Base-by-base conservation (phyloP, 192 early-diverging fungal species). In the Coemansia sp. region DNA sequence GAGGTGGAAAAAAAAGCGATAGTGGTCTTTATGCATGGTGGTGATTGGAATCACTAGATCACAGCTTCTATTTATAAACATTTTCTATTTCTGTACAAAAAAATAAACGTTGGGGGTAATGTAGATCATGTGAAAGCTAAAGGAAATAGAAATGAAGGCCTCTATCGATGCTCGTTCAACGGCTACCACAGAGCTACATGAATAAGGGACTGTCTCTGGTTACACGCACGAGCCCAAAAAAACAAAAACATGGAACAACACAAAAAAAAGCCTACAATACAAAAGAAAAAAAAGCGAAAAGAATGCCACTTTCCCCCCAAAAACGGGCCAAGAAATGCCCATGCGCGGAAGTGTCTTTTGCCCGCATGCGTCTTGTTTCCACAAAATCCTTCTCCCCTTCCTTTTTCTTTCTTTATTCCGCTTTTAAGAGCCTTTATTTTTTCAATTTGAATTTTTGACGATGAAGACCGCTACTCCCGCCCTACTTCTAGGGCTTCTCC, bases 351-450 rank as follows among this genome's bases (percentile, higher is more conserved):
- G 14, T 21, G 43, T 47, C 3, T 26, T 38, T 35, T 23, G 37
- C 8, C 23, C 18, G 28, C 50, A 53, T 53, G 33, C 61, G 33
- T 31, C 61, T 50, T 50, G 33, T 53, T 65, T 31, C 52, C 35
- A 41, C 18, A 36, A 37, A 35, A 31, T 39, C 18, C 23, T 11
- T 5, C 16, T 38, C 6, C 18, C 9, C 36, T 23, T 18, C 28
- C n/a, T 55, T 16, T 45, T 21, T 41, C 38, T 57, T 53, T n/a
- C 25, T 65, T 25, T 53, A 38, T 56, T 56, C 13, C 20, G 33
- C 56, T 36, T 66, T 39, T 43, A 38, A 26, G 34, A 28, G 25
- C 25, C 31, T 33, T 34, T 36, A 41, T 28, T 23, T 23, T 33
- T 7, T 16, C 23, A 25, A 4, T 35, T 20, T 16, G 6, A 53